These are phyloP conservation scores for Fusarium ramigenum DNA, from an alignment of 2,329 filamentous ascomycete species.

Conservation along the genomic window DNA sequence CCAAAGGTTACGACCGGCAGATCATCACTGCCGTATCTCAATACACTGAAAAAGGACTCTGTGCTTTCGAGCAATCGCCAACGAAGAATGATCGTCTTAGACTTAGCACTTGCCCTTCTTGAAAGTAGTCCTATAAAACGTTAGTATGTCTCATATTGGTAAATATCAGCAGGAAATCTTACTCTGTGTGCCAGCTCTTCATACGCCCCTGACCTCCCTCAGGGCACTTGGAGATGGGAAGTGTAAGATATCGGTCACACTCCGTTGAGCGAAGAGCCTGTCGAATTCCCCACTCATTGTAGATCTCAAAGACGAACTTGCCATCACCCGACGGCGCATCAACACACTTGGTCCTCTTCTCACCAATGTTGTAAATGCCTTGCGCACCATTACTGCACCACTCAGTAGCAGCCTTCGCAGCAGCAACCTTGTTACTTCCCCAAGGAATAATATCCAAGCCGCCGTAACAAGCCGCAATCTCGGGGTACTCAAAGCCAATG, in stretches of 20 bases:
- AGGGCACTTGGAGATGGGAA: constrained; percentile 1
- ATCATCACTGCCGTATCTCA: background rate
- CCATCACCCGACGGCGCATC: constrained; percentile 4
- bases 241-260: background rate
- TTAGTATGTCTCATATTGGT: accelerated
- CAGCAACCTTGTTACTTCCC: constrained; percentile 19
- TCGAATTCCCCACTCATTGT: constrained; percentile 6
- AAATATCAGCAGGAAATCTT: background rate
- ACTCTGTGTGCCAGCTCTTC: constrained; percentile 21
- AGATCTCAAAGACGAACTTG: constrained; percentile 10
- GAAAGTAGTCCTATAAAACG: background rate
- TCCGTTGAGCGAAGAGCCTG: background rate
- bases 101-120: constrained; percentile 1
- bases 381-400: constrained; percentile 10
- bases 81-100: accelerated
- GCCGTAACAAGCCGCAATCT: background rate
- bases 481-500: constrained; percentile 1
- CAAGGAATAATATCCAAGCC: background rate
- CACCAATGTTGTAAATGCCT: background rate
- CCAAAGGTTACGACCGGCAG: accelerated
- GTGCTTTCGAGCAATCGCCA: too few species aligned
- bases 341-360: constrained; percentile 7
- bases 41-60: accelerated
- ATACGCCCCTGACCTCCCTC: background rate
- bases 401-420: background rate